Conservation (phyloP, 306 rosid genomes). For the Neltuma alba region DNA sequence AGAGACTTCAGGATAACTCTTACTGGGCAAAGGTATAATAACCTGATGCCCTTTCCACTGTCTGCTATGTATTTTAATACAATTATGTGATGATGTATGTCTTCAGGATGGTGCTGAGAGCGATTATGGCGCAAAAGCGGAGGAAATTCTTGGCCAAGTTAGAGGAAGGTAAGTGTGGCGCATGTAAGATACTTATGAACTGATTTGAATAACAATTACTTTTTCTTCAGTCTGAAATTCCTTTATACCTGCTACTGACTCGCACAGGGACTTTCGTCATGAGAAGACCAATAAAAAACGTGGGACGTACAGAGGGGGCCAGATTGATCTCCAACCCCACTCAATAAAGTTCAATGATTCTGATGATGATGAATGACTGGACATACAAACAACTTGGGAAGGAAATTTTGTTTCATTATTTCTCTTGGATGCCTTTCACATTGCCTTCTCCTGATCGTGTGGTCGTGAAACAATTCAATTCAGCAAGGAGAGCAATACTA, state of each 20-base stretch:
- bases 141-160: constrained; percentile 90
- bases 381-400: neutral
- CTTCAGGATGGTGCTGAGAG: no score
- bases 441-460: neutral
- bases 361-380: constrained; percentile 75
- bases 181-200: no score
- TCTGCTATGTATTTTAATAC: neutral
- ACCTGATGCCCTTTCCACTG: constrained; percentile 26
- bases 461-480: neutral
- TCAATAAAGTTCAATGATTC: constrained; percentile 82
- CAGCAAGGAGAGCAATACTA: neutral
- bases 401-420: constrained; percentile 2
- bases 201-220: constrained; percentile 52
- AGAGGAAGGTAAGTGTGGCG: no score
- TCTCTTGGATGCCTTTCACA: neutral
- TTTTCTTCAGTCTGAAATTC: no score
- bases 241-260: no score
- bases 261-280: constrained; percentile 89
- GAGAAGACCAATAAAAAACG: constrained; percentile 98
- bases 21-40: constrained; percentile 88
- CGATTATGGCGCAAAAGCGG: constrained; percentile 64
- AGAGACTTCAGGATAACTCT: constrained; percentile 87
- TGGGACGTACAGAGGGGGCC: constrained; percentile 89
- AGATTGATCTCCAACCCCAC: constrained; percentile 75
- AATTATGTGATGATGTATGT: neutral